Base-by-base conservation (phyloP, 139 green algal genomes). In the Gonium pectorale region DNA sequence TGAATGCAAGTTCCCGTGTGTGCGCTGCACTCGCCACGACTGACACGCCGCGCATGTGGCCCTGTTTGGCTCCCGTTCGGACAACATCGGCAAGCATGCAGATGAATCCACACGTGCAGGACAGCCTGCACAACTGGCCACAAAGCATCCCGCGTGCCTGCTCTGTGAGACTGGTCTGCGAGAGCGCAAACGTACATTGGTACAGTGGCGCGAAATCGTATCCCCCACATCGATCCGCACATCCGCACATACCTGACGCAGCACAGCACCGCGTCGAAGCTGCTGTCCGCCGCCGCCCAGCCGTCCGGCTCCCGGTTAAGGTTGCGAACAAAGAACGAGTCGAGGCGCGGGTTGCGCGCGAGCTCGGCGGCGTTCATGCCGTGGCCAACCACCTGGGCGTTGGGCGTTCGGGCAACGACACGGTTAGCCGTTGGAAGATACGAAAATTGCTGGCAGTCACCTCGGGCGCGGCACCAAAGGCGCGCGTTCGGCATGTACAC, bases 331-430 rank as follows among this genome's bases (percentile, higher is more conserved):
- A 97, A 96, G 87, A 94, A 96, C 6, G 86, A 67, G 70, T 93
- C 83, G n/a, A 98, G 91, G 19, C 71, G 86, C 1, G 54, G 64
- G 88, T 99, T 99, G 17, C 79, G 69, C 4, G 62, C 79, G 79
- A 99, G 91, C 91, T 99, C 95, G 5, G 86, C 83, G 0, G 94
- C 94, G 62, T 98, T 98, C 89, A 99, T 90, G n/a, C 96, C 96
- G 81, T 98, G 96, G 24, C 95, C 95, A 7, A 96, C 80, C 22
- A 98, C 94, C 66, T 89, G 79, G n/a, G 21, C 5, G 59, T 13
- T 54, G 46, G 46, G 54, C 21, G 9, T 24, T 21, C 21, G 46
- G 37, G 54, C 2, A 11, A 37, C 22, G 1, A 33, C 31, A 41
- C 22, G n/a, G n/a, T n/a, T n/a, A n/a, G n/a, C n/a, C n/a, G n/a